Conservation (phyloP, 345 rosid species). For the Gossypium raimondii region DNA sequence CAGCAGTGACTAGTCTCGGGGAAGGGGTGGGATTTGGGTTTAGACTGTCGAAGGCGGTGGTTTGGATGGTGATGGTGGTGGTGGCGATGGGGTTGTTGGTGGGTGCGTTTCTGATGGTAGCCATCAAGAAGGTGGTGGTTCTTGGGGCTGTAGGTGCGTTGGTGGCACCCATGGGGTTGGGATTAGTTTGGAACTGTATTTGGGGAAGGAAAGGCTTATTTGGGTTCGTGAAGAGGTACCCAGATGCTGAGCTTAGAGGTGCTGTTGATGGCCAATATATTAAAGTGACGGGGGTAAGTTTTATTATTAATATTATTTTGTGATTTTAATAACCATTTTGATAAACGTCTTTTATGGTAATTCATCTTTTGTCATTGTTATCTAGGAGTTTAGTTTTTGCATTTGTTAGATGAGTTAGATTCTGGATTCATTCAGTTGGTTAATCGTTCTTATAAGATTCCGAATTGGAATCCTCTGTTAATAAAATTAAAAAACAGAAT, state of each 20-base stretch:
- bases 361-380: background rate
- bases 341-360: background rate
- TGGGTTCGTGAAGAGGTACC: slow-evolving; percentile 56
- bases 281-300: slow-evolving; percentile 85
- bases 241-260: slow-evolving; percentile 86
- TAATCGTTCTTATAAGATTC: too few relatives aligned
- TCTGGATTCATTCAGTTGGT: too few relatives aligned
- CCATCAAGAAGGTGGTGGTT: slow-evolving; percentile 70
- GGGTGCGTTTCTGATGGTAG: slow-evolving; percentile 70
- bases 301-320: background rate
- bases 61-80: slow-evolving; percentile 63
- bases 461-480: too few relatives aligned
- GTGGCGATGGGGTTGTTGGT: slow-evolving; percentile 53
- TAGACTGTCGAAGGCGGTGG: slow-evolving; percentile 66
- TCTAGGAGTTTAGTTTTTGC: background rate
- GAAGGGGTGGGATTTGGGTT: slow-evolving; percentile 68
- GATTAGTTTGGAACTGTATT: slow-evolving; percentile 58
- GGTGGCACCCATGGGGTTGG: slow-evolving; percentile 46
- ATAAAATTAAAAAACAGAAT: too few relatives aligned
- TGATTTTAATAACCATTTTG: background rate
- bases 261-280: slow-evolving; percentile 89
- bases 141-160: slow-evolving; percentile 59
- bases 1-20: slow-evolving; percentile 65
- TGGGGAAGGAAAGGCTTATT: slow-evolving; percentile 73
- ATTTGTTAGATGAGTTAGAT: background rate